Conservation (phyloP, 2,329 filamentous ascomycete species). For the Blastomyces percursus region DNA sequence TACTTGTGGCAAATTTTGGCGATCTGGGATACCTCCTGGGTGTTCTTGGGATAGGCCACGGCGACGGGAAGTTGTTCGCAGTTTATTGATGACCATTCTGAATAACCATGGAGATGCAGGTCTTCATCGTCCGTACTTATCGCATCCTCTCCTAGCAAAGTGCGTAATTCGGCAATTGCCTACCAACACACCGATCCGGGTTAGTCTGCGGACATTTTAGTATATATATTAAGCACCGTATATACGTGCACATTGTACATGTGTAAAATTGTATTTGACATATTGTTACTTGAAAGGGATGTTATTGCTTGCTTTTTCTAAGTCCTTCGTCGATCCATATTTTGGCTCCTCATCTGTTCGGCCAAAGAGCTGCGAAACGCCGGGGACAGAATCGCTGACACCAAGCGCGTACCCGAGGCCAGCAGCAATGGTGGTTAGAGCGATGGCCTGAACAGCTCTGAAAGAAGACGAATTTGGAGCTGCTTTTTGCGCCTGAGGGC, state of each 20-base stretch:
- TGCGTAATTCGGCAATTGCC: slow-evolving; percentile 47
- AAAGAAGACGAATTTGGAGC: slow-evolving; percentile 1
- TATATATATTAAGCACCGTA: not conserved
- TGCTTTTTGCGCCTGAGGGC: not conserved
- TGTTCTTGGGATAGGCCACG: slow-evolving; percentile 53
- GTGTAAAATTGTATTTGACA: not conserved
- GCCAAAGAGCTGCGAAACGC: slow-evolving; percentile 19
- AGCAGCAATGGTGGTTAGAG: slow-evolving; percentile 41
- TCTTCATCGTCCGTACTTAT: slow-evolving; percentile 56
- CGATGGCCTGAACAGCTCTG: slow-evolving; percentile 19
- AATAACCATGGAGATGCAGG: slow-evolving; percentile 54
- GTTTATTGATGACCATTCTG: slow-evolving; percentile 61
- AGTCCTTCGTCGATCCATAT: slow-evolving; percentile 31
- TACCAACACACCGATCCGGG: slow-evolving; percentile 18
- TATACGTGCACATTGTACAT: not conserved
- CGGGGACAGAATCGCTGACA: slow-evolving; percentile 29
- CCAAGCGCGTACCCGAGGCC: slow-evolving; percentile 44
- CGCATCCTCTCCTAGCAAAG: slow-evolving; percentile 45
- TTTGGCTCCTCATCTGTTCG: slow-evolving; percentile 18
- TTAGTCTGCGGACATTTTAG: not conserved
- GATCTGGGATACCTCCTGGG: slow-evolving; percentile 53
- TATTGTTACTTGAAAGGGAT: slow-evolving; percentile 1
- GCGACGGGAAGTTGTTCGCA: slow-evolving; percentile 52
- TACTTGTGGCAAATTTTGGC: slow-evolving; percentile 66
- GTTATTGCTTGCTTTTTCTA: slow-evolving; percentile 26